Conservation (phyloP, 2,329 filamentous ascomycete species). For the Apiospora marii region DNA sequence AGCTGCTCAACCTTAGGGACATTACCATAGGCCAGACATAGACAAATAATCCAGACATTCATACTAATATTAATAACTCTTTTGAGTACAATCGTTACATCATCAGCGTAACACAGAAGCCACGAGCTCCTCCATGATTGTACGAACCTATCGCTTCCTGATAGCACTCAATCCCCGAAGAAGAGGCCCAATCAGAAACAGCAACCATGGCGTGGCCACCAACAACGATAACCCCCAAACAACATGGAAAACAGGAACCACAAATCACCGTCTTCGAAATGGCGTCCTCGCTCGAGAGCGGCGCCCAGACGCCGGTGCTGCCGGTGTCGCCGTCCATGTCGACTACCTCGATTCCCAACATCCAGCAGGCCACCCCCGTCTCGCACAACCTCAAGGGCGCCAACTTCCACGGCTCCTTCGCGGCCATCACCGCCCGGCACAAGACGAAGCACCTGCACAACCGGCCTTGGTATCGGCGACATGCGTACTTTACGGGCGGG, state of each 20-base stretch:
- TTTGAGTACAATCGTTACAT: neutral
- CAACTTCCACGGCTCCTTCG: constrained; percentile 19
- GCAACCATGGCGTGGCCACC: neutral
- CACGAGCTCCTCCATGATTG: neutral
- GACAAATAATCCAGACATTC: neutral
- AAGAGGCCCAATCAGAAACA: neutral
- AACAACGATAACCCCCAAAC: neutral
- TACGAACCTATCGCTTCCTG: neutral
- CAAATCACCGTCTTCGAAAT: neutral
- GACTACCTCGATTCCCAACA: constrained; percentile 5
- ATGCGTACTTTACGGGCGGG: constrained; percentile 3
- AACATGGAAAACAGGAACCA: neutral
- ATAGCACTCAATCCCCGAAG: neutral
- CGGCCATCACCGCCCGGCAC: constrained; percentile 4
- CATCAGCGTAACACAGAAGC: neutral
- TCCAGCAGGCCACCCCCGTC: constrained; percentile 6
- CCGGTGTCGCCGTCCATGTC: neutral
- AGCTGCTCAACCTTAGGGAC: neutral
- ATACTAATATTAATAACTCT: neutral
- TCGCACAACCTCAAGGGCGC: constrained; percentile 19
- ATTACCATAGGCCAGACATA: neutral
- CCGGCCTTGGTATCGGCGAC: neutral
- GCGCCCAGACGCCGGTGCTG: neutral
- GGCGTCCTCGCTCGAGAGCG: constrained; percentile 9
- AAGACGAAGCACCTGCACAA: constrained; percentile 8